A percentile compares a stretch with the other conserved stretches of the same genome.
phyloP scores from a whole-genome alignment of 2,329 filamentous ascomycete genomes.

The Sporothrix brasiliensis region DNA sequence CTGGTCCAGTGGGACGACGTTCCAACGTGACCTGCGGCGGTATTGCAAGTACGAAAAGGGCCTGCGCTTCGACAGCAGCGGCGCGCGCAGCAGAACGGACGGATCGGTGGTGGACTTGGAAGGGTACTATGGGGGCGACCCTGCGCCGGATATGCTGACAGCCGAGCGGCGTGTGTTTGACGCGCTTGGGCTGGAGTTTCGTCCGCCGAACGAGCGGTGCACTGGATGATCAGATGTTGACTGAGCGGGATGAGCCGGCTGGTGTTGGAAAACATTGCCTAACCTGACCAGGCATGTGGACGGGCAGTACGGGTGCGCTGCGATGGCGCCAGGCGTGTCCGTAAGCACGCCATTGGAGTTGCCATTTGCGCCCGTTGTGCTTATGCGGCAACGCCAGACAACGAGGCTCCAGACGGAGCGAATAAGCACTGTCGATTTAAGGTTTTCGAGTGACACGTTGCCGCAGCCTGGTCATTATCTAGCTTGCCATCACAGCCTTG shows the following conservation, averaged over 20 bases:
- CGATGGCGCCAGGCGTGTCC: conserved; percentile 13
- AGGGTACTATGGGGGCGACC: conserved; percentile 50
- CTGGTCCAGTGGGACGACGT: conserved; percentile 88
- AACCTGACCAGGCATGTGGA: conserved; percentile 14
- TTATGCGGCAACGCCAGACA: conserved; percentile 36
- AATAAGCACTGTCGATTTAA: conserved; percentile 21
- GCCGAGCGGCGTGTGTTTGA: conserved; percentile 82
- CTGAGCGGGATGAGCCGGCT: neutral
- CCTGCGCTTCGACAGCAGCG: conserved; percentile 92
- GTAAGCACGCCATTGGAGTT: conserved; percentile 22
- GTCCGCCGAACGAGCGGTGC: conserved; percentile 67
- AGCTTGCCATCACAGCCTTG: conserved; percentile 7
- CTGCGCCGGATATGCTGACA: conserved; percentile 66
- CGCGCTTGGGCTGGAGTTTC: conserved; percentile 70
- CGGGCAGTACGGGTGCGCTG: neutral
- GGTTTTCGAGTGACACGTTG: neutral
- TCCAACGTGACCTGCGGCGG: conserved; percentile 79
- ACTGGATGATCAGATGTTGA: conserved; percentile 54
- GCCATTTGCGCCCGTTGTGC: neutral
- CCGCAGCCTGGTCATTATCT: conserved; percentile 18
- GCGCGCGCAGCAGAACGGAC: conserved; percentile 68
- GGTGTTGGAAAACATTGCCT: neutral
- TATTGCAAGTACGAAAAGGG: conserved; percentile 73
- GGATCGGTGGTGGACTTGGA: conserved; percentile 73
- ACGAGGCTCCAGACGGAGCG: conserved; percentile 41